Percentiles rank a stretch among this genome's conserved stretches.
Conservation (phyloP, 495 filamentous ascomycete genomes). For the Lichenothelia convexa region DNA sequence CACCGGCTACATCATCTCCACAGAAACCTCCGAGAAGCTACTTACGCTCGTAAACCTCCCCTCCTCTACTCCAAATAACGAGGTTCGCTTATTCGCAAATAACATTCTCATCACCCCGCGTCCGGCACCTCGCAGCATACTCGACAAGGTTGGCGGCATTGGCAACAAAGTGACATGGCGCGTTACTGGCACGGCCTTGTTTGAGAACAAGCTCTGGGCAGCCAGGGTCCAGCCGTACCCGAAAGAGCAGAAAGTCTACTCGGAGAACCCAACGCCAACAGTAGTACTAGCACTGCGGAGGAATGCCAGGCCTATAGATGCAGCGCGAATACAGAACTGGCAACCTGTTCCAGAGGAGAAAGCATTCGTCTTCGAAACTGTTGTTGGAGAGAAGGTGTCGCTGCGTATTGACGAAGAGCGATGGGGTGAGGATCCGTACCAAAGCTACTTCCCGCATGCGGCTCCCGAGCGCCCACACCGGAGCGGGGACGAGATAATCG, state of each 20-base stretch:
- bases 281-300: slow-evolving; percentile 30
- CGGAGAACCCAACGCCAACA: slow-evolving; percentile 38
- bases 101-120: slow-evolving; percentile 75
- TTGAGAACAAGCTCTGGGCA: slow-evolving; percentile 74
- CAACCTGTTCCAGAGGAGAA: slow-evolving; percentile 51
- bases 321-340: slow-evolving; percentile 71
- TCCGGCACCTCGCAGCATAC: slow-evolving; percentile 43
- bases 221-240: slow-evolving; percentile 51
- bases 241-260: slow-evolving; percentile 40
- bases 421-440: slow-evolving; percentile 34
- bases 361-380: slow-evolving; percentile 52
- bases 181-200: slow-evolving; percentile 53
- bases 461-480: slow-evolving; percentile 36
- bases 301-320: slow-evolving; percentile 59
- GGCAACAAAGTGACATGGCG: slow-evolving; percentile 68
- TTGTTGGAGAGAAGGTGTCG: slow-evolving; percentile 70
- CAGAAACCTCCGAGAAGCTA: slow-evolving; percentile 48
- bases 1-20: slow-evolving; percentile 77
- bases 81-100: slow-evolving; percentile 72
- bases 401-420: slow-evolving; percentile 60
- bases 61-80: slow-evolving; percentile 33
- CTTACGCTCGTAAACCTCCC: slow-evolving; percentile 47
- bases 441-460: slow-evolving; percentile 37
- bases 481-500: slow-evolving; percentile 4
- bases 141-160: slow-evolving; percentile 70